phyloP scores from a whole-genome alignment of 1,139 yeast genomes.

The Nakaseomyces glabratus region DNA sequence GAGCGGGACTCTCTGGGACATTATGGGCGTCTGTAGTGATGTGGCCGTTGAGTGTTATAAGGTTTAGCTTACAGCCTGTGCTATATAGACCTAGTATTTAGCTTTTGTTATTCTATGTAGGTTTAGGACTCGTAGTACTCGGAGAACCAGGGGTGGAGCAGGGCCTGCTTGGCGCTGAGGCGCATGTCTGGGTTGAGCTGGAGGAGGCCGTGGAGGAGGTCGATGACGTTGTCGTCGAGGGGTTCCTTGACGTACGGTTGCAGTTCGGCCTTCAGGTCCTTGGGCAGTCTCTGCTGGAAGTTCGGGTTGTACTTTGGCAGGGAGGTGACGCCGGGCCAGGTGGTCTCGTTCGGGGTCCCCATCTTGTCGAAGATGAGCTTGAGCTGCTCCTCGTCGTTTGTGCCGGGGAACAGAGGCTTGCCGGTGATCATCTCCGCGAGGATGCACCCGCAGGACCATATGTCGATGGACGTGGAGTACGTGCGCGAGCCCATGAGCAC shows the following conservation, averaged over 20 bases:
- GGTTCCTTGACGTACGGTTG: conserved; percentile 41
- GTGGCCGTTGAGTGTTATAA: no score
- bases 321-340: conserved; percentile 90
- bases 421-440: conserved; percentile 98
- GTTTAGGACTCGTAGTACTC: conserved; percentile 40
- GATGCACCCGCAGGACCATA: conserved; percentile 98
- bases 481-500: conserved; percentile 91
- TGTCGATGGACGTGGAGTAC: conserved; percentile 91
- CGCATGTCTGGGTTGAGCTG: conserved; percentile 92
- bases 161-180: conserved; percentile 83
- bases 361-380: conserved; percentile 78
- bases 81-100: no score
- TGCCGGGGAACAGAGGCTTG: conserved; percentile 93
- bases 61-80: no score
- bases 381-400: conserved; percentile 91
- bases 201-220: conserved; percentile 63
- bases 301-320: conserved; percentile 78
- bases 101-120: no score
- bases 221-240: conserved; percentile 73
- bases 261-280: conserved; percentile 67
- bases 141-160: conserved; percentile 93
- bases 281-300: conserved; percentile 84
- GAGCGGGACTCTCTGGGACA: no score
- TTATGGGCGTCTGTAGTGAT: no score
- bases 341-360: conserved; percentile 94